A percentile compares a stretch with the other conserved stretches of the same genome.
phyloP scores from a whole-genome alignment of 1,284 basidiomycete species.

The Trametes hirsuta region DNA sequence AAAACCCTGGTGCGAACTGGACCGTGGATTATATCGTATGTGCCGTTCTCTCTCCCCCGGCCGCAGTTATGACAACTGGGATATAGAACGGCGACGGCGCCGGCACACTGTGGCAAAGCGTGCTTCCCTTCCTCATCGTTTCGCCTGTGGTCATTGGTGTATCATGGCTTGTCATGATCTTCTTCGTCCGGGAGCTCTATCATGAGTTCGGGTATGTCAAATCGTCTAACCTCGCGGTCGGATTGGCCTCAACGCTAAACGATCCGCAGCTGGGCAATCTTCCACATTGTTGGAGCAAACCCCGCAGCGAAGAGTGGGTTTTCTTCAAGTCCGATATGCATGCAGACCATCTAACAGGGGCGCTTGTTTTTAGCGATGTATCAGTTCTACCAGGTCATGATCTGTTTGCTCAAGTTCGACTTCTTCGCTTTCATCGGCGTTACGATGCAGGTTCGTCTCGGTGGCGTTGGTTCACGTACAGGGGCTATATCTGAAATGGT shows the following conservation, averaged over 20 bases:
- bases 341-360: not conserved
- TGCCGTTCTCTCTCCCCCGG: not conserved
- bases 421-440: constrained; percentile 86
- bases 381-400: constrained; percentile 82
- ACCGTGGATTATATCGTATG: constrained; percentile 20
- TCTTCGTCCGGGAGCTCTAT: constrained; percentile 45
- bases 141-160: constrained; percentile 43
- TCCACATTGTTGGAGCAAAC: constrained; percentile 83
- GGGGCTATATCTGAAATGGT: not conserved
- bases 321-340: not conserved
- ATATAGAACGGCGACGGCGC: constrained; percentile 38
- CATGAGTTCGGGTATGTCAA: constrained; percentile 48
- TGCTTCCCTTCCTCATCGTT: constrained; percentile 47
- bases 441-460: constrained; percentile 73
- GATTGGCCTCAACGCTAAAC: not conserved
- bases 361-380: constrained; percentile 66
- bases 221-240: not conserved
- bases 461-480: not conserved
- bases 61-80: not conserved
- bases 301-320: constrained; percentile 76
- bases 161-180: constrained; percentile 42
- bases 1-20: constrained; percentile 18
- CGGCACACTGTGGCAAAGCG: constrained; percentile 45
- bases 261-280: constrained; percentile 73
- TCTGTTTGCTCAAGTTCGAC: constrained; percentile 85